Conservation (phyloP, 2,329 filamentous ascomycete species). For the Camillea tinctor region DNA sequence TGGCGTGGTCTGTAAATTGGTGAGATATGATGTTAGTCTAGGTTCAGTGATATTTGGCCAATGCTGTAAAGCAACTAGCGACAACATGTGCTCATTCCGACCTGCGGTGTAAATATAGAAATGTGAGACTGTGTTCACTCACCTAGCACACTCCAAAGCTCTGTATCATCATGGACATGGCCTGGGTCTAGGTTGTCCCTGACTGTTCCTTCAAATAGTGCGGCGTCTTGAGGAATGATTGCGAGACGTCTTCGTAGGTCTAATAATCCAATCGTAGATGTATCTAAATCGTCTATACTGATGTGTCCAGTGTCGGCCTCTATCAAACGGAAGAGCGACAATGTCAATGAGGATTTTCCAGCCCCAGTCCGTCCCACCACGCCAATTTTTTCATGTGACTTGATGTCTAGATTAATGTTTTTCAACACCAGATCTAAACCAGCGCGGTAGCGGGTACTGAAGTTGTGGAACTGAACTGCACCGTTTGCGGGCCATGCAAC, state of each 20-base stretch:
- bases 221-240: slow-evolving; percentile 97
- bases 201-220: slow-evolving; percentile 89
- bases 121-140: slow-evolving; percentile 41
- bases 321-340: slow-evolving; percentile 93
- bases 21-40: slow-evolving; percentile 37
- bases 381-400: slow-evolving; percentile 95
- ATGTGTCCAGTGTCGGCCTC: slow-evolving; percentile 82
- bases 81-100: slow-evolving; percentile 23
- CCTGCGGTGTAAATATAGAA: slow-evolving; percentile 18
- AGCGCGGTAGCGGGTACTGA: slow-evolving; percentile 88
- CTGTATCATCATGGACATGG: slow-evolving; percentile 93
- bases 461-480: slow-evolving; percentile 86
- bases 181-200: slow-evolving; percentile 95
- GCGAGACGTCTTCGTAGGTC: slow-evolving; percentile 87
- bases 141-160: slow-evolving; percentile 94
- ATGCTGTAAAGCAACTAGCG: slow-evolving; percentile 16
- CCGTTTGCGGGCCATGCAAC: slow-evolving; percentile 91
- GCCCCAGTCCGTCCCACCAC: slow-evolving; percentile 95
- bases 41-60: slow-evolving; percentile 17
- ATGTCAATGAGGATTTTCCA: slow-evolving; percentile 90
- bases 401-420: slow-evolving; percentile 88
- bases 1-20: slow-evolving; percentile 71
- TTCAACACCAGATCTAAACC: slow-evolving; percentile 91
- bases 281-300: slow-evolving; percentile 85
- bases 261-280: slow-evolving; percentile 82